Evolutionary conservation across 2,329 filamentous ascomycete genomes (phyloP).

Genomic region (Neobulgaria alba): DNA sequence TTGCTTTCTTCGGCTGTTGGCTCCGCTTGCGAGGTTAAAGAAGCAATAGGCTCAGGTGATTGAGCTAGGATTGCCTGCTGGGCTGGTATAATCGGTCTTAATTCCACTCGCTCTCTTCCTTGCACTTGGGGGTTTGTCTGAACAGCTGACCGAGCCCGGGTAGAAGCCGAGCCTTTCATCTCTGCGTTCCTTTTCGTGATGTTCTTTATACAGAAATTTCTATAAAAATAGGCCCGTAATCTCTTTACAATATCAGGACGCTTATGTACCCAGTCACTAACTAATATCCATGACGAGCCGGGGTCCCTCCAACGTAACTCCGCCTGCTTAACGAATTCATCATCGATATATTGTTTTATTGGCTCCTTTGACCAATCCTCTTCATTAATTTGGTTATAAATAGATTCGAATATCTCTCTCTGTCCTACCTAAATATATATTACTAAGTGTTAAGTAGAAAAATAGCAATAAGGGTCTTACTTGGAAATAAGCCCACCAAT

Average conservation of each 20-base stretch:
- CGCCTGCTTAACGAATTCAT: no score
- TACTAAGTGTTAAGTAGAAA: no score
- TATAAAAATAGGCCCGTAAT: not conserved
- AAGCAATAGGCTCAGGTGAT: not conserved
- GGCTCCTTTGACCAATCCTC: no score
- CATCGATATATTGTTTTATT: no score
- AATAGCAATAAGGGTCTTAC: no score
- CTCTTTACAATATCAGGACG: not conserved
- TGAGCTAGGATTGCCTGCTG: not conserved
- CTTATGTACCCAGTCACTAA: not conserved
- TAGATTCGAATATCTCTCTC: no score
- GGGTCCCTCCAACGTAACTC: no score
- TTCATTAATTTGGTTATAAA: no score
- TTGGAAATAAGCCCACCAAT: no score
- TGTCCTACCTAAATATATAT: no score
- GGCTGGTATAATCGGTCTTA: no score
- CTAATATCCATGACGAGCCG: no score
- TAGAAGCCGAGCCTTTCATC: not conserved
- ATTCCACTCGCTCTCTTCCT: not conserved
- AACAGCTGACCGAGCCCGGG: not conserved
- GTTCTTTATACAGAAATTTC: not conserved
- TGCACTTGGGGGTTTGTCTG: not conserved
- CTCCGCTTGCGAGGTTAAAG: not conserved
- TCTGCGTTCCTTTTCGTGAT: not conserved
- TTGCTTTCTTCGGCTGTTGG: not conserved